Evolutionary conservation across 192 early-diverging fungal species (phyloP), one percentile per base, ranked within the genome.

Genomic region (Mortierella claussenii): DNA sequence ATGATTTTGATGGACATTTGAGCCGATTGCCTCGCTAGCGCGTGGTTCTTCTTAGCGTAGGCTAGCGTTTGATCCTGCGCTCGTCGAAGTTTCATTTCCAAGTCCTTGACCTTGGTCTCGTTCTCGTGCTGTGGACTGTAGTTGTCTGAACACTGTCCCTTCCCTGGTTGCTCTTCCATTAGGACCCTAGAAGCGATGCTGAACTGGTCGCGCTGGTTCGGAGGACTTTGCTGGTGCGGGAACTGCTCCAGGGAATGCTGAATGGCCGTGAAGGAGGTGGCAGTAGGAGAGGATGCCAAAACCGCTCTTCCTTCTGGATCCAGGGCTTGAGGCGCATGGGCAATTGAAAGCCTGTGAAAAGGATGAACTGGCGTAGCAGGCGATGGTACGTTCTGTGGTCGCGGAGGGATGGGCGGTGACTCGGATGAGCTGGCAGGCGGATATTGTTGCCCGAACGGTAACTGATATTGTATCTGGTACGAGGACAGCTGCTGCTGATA

Each of bases 1-100:
- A 69, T 52, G 31, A 60, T 69, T 34, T 60, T 68, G 45, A 42
- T 30, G 23, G 65, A 58, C 31, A 58, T 57, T 17, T 57, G 52
- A 7, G 30, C 5, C 1, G 63, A 65, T 30, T 54, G 42, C 3
- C 33, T 21, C 8, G 63, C 21, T 23, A 65, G 11, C 15, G 52
- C 65, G 28, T 58, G 55, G 55, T 50, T 58, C 48, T 43, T 68
- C 47, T 51, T 43, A 0, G 55, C 48, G 20, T 52, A 52, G n/a
- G 33, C 55, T 28, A 40, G 6, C n/a, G 54, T 43, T 21, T 68
- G 65, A 32, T 51, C 55, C 20, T 49, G 55, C 1, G 45, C 44
- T 6, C 32, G 55, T 4, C 27, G 45, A 27, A 68, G 55, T 20
- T 58, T 48, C 55, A 51, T 57, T 43, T 68, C 47, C 26, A 68